Evolutionary conservation across 495 filamentous ascomycete genomes (phyloP), one percentile per base, ranked within the genome.

Genomic region (Emericellopsis terricola): DNA sequence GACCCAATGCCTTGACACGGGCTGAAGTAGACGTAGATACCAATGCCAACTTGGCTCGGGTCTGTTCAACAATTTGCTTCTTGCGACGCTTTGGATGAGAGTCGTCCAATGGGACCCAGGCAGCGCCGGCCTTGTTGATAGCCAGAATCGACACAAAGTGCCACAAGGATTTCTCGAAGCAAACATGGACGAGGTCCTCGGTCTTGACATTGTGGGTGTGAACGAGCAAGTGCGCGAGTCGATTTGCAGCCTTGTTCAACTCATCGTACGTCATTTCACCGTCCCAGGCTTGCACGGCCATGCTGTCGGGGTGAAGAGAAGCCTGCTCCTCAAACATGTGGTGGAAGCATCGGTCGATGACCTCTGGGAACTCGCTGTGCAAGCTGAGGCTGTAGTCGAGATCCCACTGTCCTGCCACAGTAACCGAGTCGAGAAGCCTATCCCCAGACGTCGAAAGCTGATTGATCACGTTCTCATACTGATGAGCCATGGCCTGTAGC

Each of bases 251-350:
- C 8, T 35, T 21, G 19, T 68, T 59, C 19, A 76, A 47, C 37
- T 74, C 55, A 3, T 29, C 42, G 41, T 59, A 73, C 0, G 62
- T 66, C 24, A 76, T 39, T 7, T 41, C 57, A 15, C 68, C 68
- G 53, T 76, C 71, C 69, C 71, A 73, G 13, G 49, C 45, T 29
- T 37, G 40, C 1, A 55, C 37, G 2, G 51, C 49, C 28, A 36
- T 26, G 3, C 29, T 36, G 8, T 41, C 40, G 0, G 43, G 46
- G 28, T 39, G 41, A 13, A 34, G 34, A 8, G 18, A 17, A n/a
- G 36, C 39, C 7, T 36, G 38, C 17, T 38, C 38, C 27, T 36
- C 38, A 31, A 53, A 39, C 1, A 45, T 37, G 11, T 49, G 26
- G 30, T 53, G 42, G n/a, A 51, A 29, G 32, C 43, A 45, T n/a